phyloP scores from a whole-genome alignment of 2,329 filamentous ascomycete genomes.

The Alternaria sp. region DNA sequence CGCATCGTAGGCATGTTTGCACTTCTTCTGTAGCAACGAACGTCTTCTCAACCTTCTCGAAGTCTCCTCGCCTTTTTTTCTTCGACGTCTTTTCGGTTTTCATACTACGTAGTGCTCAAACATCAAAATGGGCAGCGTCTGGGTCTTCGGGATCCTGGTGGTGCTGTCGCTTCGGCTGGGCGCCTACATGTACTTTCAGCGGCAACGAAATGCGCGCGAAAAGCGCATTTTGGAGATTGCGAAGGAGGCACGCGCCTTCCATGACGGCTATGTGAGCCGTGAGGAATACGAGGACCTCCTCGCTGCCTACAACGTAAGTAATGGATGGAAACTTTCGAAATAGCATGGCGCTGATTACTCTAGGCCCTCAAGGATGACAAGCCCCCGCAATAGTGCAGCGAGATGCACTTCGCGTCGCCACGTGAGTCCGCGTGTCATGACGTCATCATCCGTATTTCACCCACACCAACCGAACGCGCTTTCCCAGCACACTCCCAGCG shows the following conservation, averaged over 20 bases:
- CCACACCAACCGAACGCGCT: constrained; percentile 6
- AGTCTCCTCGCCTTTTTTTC: background rate
- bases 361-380: too few relatives aligned
- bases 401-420: constrained; percentile 5
- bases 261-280: background rate
- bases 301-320: background rate
- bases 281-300: background rate
- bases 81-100: background rate
- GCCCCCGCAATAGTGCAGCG: too few relatives aligned
- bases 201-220: background rate
- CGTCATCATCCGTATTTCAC: constrained; percentile 12
- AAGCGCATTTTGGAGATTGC: background rate
- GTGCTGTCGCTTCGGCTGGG: background rate
- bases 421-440: constrained; percentile 28
- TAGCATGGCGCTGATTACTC: too few relatives aligned
- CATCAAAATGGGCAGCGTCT: background rate
- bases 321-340: too few relatives aligned
- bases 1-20: background rate
- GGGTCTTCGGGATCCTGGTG: background rate
- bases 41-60: background rate
- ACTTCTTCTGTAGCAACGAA: background rate
- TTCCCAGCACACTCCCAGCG: background rate
- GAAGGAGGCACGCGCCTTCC: background rate
- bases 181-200: background rate
- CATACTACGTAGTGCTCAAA: background rate